These are phyloP conservation scores for Amaranthus hypochondriacus DNA, from an alignment of 148 eudicot genomes.

Conservation along the genomic window DNA sequence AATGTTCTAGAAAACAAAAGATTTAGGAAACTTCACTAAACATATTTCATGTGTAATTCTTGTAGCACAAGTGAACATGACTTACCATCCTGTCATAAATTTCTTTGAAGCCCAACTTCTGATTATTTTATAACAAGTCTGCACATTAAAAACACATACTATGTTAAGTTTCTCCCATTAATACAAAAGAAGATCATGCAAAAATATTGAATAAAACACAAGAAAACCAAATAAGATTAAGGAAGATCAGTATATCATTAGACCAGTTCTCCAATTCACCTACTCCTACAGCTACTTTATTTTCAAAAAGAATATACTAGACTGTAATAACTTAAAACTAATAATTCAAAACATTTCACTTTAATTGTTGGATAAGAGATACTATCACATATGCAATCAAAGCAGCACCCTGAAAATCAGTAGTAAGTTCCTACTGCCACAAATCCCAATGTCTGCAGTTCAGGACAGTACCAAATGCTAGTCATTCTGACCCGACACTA, in stretches of 20 bases:
- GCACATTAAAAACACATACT: slow-evolving; percentile 23
- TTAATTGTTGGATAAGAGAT: background rate
- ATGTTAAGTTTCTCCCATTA: slow-evolving; percentile 10
- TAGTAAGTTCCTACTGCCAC: background rate
- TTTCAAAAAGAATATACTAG: background rate
- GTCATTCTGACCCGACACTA: background rate
- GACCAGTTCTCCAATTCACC: background rate
- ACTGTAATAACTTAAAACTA: background rate
- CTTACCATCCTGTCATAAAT: slow-evolving; percentile 97
- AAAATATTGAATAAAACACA: background rate
- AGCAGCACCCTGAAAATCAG: background rate
- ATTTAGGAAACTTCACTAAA: background rate
- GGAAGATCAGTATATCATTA: background rate
- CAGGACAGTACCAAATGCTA: background rate
- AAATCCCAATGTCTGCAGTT: background rate
- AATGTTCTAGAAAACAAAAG: background rate
- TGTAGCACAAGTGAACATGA: background rate
- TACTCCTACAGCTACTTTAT: background rate
- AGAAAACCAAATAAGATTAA: background rate
- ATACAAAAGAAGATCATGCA: background rate
- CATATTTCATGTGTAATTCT: background rate
- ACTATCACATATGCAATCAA: background rate
- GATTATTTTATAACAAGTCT: slow-evolving; percentile 82
- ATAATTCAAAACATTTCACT: background rate
- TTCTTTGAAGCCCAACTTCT: slow-evolving; percentile 98